phyloP scores from a whole-genome alignment of 768 basidiomycete species.

The Tulasnella sp. region DNA sequence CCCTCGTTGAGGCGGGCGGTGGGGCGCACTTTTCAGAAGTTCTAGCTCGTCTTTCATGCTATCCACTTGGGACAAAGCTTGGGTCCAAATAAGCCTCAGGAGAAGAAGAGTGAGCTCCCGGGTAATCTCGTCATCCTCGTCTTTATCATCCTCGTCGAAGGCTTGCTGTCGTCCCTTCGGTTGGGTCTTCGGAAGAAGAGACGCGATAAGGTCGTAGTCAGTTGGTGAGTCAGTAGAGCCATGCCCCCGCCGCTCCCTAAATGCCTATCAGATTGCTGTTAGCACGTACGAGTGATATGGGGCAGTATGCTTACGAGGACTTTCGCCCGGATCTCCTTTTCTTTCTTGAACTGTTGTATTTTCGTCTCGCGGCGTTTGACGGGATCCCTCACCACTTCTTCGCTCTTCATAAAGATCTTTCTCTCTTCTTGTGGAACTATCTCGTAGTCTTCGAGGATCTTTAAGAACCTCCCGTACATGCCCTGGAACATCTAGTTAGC shows the following conservation, averaged over 20 bases:
- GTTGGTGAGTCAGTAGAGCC: constrained; percentile 28
- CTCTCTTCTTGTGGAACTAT: constrained; percentile 52
- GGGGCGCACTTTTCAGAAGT: constrained; percentile 41
- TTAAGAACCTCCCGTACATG: constrained; percentile 20
- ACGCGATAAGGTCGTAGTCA: constrained; percentile 52
- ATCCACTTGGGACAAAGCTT: constrained; percentile 53
- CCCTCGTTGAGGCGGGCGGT: constrained; percentile 28
- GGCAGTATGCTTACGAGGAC: constrained; percentile 44
- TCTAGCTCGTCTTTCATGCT: constrained; percentile 60
- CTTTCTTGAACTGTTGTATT: constrained; percentile 79
- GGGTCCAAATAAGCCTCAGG: constrained; percentile 57
- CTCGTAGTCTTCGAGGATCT: constrained; percentile 41
- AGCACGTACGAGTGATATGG: background rate
- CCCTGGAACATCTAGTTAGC: constrained; percentile 10
- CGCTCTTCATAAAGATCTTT: constrained; percentile 37
- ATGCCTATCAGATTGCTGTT: constrained; percentile 27
- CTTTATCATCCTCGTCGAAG: constrained; percentile 33
- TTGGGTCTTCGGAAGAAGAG: constrained; percentile 39
- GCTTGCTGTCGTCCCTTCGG: constrained; percentile 18
- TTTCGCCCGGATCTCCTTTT: constrained; percentile 61
- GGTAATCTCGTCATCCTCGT: constrained; percentile 49
- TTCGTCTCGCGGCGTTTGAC: constrained; percentile 69
- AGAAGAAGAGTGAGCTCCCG: constrained; percentile 60
- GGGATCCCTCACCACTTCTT: constrained; percentile 34
- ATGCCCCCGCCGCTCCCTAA: constrained; percentile 44